These are phyloP conservation scores for Phialocephala sp. DNA, from an alignment of 2,329 filamentous ascomycete genomes.

Conservation along the genomic window DNA sequence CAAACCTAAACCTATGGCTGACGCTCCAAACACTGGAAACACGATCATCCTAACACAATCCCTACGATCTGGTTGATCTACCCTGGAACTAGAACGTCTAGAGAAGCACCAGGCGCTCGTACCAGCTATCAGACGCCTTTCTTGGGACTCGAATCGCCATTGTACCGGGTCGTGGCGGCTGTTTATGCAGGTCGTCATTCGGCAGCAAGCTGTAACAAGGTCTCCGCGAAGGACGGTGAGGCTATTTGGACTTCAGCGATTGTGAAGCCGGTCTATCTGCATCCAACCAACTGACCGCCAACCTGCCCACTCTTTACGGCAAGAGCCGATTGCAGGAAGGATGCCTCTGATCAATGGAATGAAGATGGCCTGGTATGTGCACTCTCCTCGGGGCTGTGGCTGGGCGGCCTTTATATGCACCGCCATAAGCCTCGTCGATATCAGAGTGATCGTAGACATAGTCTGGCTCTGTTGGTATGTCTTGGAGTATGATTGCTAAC, in stretches of 20 bases:
- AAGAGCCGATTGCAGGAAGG: slow-evolving; percentile 33
- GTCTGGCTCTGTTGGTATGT: not conserved
- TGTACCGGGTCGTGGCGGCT: slow-evolving; percentile 24
- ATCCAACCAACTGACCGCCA: slow-evolving; percentile 27
- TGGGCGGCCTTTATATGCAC: slow-evolving; percentile 4
- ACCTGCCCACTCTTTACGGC: slow-evolving; percentile 22
- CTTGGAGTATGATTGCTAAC: slow-evolving; percentile 30
- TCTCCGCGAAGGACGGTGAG: slow-evolving; percentile 26
- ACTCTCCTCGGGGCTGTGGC: slow-evolving; percentile 22
- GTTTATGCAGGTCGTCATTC: slow-evolving; percentile 26
- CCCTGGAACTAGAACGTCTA: slow-evolving; percentile 23
- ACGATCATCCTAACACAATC: slow-evolving; percentile 21
- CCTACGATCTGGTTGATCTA: slow-evolving; percentile 25
- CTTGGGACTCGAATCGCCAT: slow-evolving; percentile 17
- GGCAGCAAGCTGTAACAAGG: slow-evolving; percentile 27
- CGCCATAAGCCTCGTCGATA: slow-evolving; percentile 27
- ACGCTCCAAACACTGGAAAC: slow-evolving; percentile 19
- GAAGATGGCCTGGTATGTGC: slow-evolving; percentile 74
- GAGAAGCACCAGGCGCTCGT: slow-evolving; percentile 27
- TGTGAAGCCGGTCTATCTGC: slow-evolving; percentile 26
- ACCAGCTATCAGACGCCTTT: slow-evolving; percentile 22
- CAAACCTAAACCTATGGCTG: slow-evolving; percentile 23
- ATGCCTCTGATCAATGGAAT: slow-evolving; percentile 74
- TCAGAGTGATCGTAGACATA: not conserved
- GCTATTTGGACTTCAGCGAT: slow-evolving; percentile 32